Evolutionary conservation across 2,329 filamentous ascomycete genomes (phyloP).

Genomic region (Dothiorella sarmentorum): DNA sequence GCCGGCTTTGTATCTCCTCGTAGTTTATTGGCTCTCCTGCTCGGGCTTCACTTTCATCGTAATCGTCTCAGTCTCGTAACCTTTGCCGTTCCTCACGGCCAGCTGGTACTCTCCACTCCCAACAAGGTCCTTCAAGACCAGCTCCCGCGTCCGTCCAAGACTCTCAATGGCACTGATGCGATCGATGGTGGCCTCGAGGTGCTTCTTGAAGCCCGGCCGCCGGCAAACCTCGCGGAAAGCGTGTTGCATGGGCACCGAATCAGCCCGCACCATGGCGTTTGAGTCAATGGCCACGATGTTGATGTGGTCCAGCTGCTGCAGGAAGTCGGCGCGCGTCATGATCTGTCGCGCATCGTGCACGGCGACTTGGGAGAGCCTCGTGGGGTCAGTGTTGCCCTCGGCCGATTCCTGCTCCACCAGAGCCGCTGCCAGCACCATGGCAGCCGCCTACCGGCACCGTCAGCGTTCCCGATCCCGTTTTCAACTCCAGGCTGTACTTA

Average conservation of each 20-base stretch:
- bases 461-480: neutral
- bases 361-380: conserved; percentile 66
- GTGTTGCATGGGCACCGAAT: conserved; percentile 86
- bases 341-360: conserved; percentile 75
- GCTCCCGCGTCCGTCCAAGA: conserved; percentile 68
- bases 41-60: conserved; percentile 1
- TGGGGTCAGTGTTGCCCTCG: conserved; percentile 50
- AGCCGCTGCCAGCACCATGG: conserved; percentile 81
- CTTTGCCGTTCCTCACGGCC: neutral
- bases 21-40: neutral
- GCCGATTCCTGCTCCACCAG: conserved; percentile 73
- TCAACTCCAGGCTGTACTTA: conserved; percentile 32
- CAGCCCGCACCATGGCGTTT: conserved; percentile 68
- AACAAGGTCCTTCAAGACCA: conserved; percentile 80
- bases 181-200: conserved; percentile 71
- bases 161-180: conserved; percentile 83
- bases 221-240: conserved; percentile 77
- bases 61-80: conserved; percentile 1
- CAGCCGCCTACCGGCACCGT: conserved; percentile 59
- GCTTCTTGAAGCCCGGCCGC: conserved; percentile 70
- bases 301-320: conserved; percentile 78
- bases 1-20: neutral
- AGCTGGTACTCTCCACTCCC: neutral
- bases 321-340: conserved; percentile 92
- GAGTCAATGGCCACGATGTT: conserved; percentile 90